Evolutionary conservation across 1,139 yeast genomes (phyloP).

Genomic region (Debaryomyces fabryi): DNA sequence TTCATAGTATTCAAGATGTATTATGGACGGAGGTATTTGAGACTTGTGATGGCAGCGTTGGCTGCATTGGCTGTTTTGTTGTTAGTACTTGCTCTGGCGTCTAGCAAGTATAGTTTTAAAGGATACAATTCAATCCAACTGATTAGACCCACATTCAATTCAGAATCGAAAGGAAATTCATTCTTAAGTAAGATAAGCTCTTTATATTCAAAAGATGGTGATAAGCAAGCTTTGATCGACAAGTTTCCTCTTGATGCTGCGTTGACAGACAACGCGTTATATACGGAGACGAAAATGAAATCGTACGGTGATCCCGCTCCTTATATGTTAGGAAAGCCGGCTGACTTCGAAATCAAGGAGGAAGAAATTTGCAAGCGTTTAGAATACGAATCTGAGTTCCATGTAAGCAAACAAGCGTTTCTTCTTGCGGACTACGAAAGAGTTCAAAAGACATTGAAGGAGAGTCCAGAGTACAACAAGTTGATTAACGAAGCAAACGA

Average conservation of each 20-base stretch:
- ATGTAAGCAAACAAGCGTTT: constrained; percentile 19
- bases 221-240: constrained; percentile 3
- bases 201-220: neutral
- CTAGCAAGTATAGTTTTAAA: neutral
- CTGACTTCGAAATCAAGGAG: constrained; percentile 16
- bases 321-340: constrained; percentile 13
- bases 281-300: constrained; percentile 10
- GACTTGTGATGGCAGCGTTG: neutral
- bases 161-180: constrained; percentile 2
- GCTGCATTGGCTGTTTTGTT: neutral
- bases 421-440: constrained; percentile 21
- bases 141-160: neutral
- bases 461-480: constrained; percentile 17
- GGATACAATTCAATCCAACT: neutral
- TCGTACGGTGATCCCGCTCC: constrained; percentile 25
- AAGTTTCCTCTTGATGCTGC: constrained; percentile 15
- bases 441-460: constrained; percentile 19
- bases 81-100: neutral
- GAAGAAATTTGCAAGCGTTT: constrained; percentile 20
- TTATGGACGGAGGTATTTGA: constrained; percentile 3
- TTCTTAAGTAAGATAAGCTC: neutral
- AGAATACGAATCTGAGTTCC: constrained; percentile 17
- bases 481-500: constrained; percentile 21
- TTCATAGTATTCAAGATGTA: constrained; percentile 1
- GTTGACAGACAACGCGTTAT: constrained; percentile 8